Evolutionary conservation across 441 rosid genomes (phyloP).

Genomic region (Dalechampia spathulata): DNA sequence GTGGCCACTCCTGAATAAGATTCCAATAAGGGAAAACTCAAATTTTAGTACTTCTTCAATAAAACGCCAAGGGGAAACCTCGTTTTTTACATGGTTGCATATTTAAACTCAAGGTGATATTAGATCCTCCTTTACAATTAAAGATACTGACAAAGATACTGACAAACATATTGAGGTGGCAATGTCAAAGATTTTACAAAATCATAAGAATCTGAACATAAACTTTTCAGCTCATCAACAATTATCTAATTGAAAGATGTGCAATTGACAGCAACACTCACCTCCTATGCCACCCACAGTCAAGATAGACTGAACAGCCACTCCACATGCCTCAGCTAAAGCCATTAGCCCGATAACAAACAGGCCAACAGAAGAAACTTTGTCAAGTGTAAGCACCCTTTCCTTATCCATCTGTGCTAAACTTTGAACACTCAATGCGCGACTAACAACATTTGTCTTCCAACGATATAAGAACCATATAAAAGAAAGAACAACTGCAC

Average conservation of each 20-base stretch:
- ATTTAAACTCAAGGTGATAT: too few relatives aligned
- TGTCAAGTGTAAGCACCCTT: constrained; percentile 66
- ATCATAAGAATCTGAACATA: too few relatives aligned
- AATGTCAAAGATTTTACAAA: too few relatives aligned
- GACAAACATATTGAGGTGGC: too few relatives aligned
- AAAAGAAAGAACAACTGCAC: constrained; percentile 69
- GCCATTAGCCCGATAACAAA: constrained; percentile 75
- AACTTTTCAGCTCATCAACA: constrained; percentile 1
- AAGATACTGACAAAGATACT: too few relatives aligned
- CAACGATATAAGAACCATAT: constrained; percentile 87
- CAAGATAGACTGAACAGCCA: constrained; percentile 86
- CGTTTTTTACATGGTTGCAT: too few relatives aligned
- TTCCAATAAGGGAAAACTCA: constrained; percentile 1
- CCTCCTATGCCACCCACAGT: constrained; percentile 99
- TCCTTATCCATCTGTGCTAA: constrained; percentile 46
- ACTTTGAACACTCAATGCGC: constrained; percentile 39
- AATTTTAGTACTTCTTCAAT: background rate
- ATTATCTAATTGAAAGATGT: background rate
- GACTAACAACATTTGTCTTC: constrained; percentile 66
- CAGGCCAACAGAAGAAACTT: constrained; percentile 70
- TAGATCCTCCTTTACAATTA: too few relatives aligned
- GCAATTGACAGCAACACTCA: constrained; percentile 18
- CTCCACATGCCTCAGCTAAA: constrained; percentile 89
- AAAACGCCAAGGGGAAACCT: too few relatives aligned
- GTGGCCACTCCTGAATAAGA: constrained; percentile 79